Percentiles rank a stretch among this genome's conserved stretches.
These are phyloP conservation scores for Pelargonium fulgidum DNA, from an alignment of 441 rosid species.

Conservation along the genomic window DNA sequence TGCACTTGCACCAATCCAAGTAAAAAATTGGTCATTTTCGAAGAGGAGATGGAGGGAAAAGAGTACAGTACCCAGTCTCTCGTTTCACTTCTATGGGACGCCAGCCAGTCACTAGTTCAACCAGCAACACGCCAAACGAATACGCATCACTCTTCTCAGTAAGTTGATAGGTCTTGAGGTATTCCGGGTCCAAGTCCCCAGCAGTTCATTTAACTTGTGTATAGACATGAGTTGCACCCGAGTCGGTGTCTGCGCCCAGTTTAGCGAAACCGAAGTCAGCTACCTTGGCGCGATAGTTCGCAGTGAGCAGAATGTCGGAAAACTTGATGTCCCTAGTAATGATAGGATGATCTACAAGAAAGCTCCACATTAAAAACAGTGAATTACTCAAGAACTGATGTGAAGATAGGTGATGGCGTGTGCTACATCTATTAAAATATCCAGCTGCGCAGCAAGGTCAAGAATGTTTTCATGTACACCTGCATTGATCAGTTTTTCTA, in stretches of 20 bases:
- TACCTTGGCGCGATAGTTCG: slow-evolving; percentile 80
- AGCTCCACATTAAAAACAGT: slow-evolving; percentile 17
- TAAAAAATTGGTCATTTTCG: too few species aligned
- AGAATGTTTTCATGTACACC: too few species aligned
- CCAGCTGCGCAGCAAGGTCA: too few species aligned
- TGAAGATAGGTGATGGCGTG: too few species aligned
- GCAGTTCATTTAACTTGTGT: slow-evolving; percentile 98
- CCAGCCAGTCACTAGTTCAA: slow-evolving; percentile 72
- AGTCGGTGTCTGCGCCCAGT: slow-evolving; percentile 64
- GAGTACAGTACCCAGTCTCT: slow-evolving; percentile 61
- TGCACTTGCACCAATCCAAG: too few species aligned
- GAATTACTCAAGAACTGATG: too few species aligned
- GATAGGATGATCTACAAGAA: slow-evolving; percentile 71
- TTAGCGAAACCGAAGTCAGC: slow-evolving; percentile 91
- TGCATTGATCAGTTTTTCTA: too few species aligned
- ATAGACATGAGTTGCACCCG: slow-evolving; percentile 87
- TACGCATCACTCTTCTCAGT: slow-evolving; percentile 93
- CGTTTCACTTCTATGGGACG: slow-evolving; percentile 82
- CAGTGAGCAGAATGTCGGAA: slow-evolving; percentile 86
- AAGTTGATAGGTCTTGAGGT: slow-evolving; percentile 79
- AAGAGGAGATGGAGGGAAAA: too few species aligned
- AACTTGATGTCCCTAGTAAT: slow-evolving; percentile 92
- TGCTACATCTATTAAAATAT: too few species aligned
- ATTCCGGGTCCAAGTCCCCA: slow-evolving; percentile 89
- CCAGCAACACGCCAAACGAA: slow-evolving; percentile 81